Percentiles rank a stretch among this genome's conserved stretches.
Conservation (phyloP, 1,284 basidiomycete species). For the Cutaneotrichosporon sp. region DNA sequence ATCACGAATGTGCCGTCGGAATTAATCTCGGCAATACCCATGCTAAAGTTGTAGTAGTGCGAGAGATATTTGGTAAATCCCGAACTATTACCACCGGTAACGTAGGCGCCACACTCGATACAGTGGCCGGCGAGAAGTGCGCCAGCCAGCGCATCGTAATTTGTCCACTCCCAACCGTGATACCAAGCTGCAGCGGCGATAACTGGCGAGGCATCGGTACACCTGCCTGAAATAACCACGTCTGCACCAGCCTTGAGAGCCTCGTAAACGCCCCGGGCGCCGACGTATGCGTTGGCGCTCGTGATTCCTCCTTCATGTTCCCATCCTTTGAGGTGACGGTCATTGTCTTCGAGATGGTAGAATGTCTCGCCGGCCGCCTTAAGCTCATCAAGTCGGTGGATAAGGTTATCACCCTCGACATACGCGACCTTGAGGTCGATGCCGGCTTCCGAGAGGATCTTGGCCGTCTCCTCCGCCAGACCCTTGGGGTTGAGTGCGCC, state of each 20-base stretch:
- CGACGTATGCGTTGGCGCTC: constrained; percentile 24
- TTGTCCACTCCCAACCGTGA: constrained; percentile 29
- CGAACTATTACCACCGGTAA: constrained; percentile 33
- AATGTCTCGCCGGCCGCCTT: constrained; percentile 19
- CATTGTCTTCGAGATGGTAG: constrained; percentile 23
- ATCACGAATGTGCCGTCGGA: constrained; percentile 29
- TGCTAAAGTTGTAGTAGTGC: constrained; percentile 29
- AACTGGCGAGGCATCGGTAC: constrained; percentile 32
- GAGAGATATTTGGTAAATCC: constrained; percentile 30
- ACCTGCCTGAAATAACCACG: constrained; percentile 35
- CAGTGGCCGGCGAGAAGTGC: constrained; percentile 32
- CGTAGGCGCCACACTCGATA: constrained; percentile 32
- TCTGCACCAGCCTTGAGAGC: constrained; percentile 32
- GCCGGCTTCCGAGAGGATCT: constrained; percentile 17
- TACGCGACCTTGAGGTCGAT: constrained; percentile 20
- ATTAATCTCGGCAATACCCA: constrained; percentile 36
- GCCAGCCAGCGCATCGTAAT: constrained; percentile 30
- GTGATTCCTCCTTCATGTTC: constrained; percentile 12
- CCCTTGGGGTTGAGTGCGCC: constrained; percentile 29
- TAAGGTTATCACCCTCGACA: constrained; percentile 24
- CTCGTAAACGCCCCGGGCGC: constrained; percentile 17
- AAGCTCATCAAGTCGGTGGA: constrained; percentile 20
- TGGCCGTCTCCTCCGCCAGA: constrained; percentile 17
- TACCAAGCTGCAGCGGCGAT: constrained; percentile 32
- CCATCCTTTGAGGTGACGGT: constrained; percentile 17